Conservation (phyloP, 805 yeast species). For the Myxozyma lipomycoides region DNA sequence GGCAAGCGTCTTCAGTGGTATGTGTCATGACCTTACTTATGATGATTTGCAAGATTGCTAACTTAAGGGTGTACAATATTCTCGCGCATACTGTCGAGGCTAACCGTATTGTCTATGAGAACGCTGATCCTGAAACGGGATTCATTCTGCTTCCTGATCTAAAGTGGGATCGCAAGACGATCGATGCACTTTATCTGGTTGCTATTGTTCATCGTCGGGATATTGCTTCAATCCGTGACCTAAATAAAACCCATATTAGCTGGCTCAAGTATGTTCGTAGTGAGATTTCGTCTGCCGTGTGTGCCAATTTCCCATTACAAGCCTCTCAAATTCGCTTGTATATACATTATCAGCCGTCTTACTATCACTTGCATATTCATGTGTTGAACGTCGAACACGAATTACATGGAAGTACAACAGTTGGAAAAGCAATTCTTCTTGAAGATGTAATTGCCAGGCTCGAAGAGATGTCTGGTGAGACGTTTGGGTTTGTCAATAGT, state of each 20-base stretch:
- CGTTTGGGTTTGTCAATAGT: conserved; percentile 51
- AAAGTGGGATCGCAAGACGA: conserved; percentile 80
- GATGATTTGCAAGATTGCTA: not conserved
- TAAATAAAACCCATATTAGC: conserved; percentile 54
- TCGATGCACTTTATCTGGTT: conserved; percentile 70
- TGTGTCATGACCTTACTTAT: not conserved
- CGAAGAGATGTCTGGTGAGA: conserved; percentile 45
- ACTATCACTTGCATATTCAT: conserved; percentile 93
- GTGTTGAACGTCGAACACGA: conserved; percentile 67
- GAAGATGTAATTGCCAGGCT: conserved; percentile 79
- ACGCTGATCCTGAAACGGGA: conserved; percentile 51
- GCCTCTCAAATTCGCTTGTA: conserved; percentile 67
- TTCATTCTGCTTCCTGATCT: conserved; percentile 85
- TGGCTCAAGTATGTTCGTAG: conserved; percentile 51
- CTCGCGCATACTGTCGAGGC: conserved; percentile 77
- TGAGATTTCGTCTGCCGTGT: conserved; percentile 48
- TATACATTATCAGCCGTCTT: conserved; percentile 90
- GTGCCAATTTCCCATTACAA: conserved; percentile 40
- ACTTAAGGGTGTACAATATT: conserved; percentile 61
- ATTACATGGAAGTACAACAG: conserved; percentile 63
- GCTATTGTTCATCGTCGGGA: conserved; percentile 69
- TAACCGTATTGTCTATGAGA: conserved; percentile 69
- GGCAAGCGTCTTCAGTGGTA: conserved; percentile 79
- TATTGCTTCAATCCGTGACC: conserved; percentile 70
- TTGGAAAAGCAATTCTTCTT: conserved; percentile 76